Evolutionary conservation across 169 alveolate genomes (phyloP), one percentile per base, ranked within the genome.

Genomic region (Cryptosporidium ryanae): DNA sequence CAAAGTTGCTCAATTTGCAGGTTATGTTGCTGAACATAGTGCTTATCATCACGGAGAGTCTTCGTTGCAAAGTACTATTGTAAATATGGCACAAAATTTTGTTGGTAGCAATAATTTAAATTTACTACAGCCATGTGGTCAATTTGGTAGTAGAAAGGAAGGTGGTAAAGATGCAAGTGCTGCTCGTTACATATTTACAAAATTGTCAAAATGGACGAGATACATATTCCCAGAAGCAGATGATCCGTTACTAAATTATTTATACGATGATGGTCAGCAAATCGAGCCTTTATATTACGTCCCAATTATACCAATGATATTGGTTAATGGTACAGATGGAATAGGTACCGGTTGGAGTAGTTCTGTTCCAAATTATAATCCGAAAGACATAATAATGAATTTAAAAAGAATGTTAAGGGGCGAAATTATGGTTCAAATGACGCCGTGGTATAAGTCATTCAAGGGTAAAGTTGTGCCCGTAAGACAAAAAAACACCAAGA

Each of bases 11-110:
- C 98, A 96, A 82, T 91, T 96, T 25, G 93, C 94, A 10, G 98
- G 97, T 15, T 98, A 98, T 90, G 98, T 98, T 10, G 98, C 99
- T 1, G 99, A 98, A 84, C 98, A 97, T 64, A 96, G 99, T 10
- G 99, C 99, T 25, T 99, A 99, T 93, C 99, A 99, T 91, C 99
- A 99, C 92, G 99, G 99, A 12, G 99, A 99, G 89, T 84, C 94
- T 44, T 96, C 99, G 32, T 90, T 99, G 76, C 98, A 96, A 71
- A 96, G 94, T 49, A 98, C 99, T 10, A 97, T 98, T 89, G 96
- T 98, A 18, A 98, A 98, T 65, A 96, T 99, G 99, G 99, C 99
- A 7, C 99, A 99, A 94, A 96, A 97, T 91, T 99, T 97, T 90
- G 99, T 97, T 2, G 99, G 99, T 18, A 91, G 98, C 25, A 93